Evolutionary conservation across 1,139 yeast species (phyloP).

Genomic region (Yamadazyma membranifaciens): DNA sequence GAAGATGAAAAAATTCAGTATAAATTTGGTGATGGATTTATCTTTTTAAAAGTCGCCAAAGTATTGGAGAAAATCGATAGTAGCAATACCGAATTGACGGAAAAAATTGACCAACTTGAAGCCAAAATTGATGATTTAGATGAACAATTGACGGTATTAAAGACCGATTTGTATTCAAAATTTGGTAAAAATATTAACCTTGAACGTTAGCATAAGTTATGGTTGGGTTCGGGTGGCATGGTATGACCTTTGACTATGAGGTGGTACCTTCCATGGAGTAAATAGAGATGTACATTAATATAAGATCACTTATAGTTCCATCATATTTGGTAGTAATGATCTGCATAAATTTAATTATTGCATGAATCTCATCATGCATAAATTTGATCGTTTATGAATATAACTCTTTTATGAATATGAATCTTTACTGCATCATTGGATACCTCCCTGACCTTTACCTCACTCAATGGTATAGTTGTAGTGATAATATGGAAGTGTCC

Average conservation of each 20-base stretch:
- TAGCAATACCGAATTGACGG: conserved; percentile 54
- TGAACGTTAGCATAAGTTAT: conserved; percentile 45
- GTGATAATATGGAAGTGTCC: too few relatives aligned
- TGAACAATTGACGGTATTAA: conserved; percentile 56
- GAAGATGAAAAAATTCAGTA: conserved; percentile 71
- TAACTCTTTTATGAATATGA: too few relatives aligned
- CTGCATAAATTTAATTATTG: too few relatives aligned
- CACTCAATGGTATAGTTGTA: too few relatives aligned
- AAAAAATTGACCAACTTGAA: conserved; percentile 47
- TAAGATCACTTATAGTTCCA: too few relatives aligned
- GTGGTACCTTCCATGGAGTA: too few relatives aligned
- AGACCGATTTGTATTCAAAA: conserved; percentile 76
- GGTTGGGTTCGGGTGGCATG: not conserved
- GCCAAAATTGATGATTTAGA: conserved; percentile 50
- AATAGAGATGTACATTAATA: too few relatives aligned
- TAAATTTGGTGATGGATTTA: conserved; percentile 75
- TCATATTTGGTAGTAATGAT: too few relatives aligned
- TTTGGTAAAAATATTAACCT: conserved; percentile 89
- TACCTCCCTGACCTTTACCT: too few relatives aligned
- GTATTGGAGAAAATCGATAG: conserved; percentile 66
- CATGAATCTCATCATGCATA: too few relatives aligned
- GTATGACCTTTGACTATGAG: not conserved
- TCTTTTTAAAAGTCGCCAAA: conserved; percentile 61
- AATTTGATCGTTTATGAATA: too few relatives aligned
- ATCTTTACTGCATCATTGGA: too few relatives aligned